Percentiles rank a stretch among this genome's conserved stretches.
Conservation (phyloP, 2,329 filamentous ascomycete genomes). For the Raffaelea albimanens region DNA sequence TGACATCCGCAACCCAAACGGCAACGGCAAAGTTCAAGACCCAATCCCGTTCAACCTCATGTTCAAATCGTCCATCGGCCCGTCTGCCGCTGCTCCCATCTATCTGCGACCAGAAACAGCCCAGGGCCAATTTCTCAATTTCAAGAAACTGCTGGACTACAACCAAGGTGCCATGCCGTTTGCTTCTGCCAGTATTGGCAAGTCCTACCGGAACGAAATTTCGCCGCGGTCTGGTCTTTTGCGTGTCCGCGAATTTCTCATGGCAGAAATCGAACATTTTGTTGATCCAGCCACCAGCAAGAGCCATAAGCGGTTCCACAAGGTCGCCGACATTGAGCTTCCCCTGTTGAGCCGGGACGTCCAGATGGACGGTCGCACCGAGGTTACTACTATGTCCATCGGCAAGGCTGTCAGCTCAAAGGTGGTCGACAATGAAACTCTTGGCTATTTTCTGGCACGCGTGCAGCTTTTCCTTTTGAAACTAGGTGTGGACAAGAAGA, state of each 20-base stretch:
- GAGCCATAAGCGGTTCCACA: slow-evolving; percentile 80
- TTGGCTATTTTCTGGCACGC: slow-evolving; percentile 92
- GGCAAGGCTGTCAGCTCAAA: slow-evolving; percentile 76
- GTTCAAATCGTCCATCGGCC: slow-evolving; percentile 92
- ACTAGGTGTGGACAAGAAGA: slow-evolving; percentile 77
- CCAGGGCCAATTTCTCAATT: slow-evolving; percentile 96
- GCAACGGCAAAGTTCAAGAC: slow-evolving; percentile 63
- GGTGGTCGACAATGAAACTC: slow-evolving; percentile 91
- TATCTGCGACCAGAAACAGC: slow-evolving; percentile 92
- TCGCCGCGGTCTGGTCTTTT: slow-evolving; percentile 85
- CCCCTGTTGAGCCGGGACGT: slow-evolving; percentile 75
- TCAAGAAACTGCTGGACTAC: slow-evolving; percentile 85
- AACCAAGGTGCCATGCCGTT: slow-evolving; percentile 95
- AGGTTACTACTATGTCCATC: slow-evolving; percentile 63
- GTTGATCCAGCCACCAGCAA: slow-evolving; percentile 92
- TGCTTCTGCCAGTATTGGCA: slow-evolving; percentile 92
- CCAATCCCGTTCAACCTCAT: slow-evolving; percentile 96
- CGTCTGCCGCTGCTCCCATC: slow-evolving; percentile 72
- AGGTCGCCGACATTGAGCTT: slow-evolving; percentile 75
- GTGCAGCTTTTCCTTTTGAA: slow-evolving; percentile 86
- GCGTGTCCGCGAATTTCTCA: slow-evolving; percentile 91
- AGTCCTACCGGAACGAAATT: slow-evolving; percentile 97
- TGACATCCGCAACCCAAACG: slow-evolving; percentile 80
- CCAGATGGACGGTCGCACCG: slow-evolving; percentile 78
- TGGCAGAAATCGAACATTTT: slow-evolving; percentile 98